Evolutionary conservation across 2,329 filamentous ascomycete species (phyloP).

Genomic region (Salinomyces thailandicus): DNA sequence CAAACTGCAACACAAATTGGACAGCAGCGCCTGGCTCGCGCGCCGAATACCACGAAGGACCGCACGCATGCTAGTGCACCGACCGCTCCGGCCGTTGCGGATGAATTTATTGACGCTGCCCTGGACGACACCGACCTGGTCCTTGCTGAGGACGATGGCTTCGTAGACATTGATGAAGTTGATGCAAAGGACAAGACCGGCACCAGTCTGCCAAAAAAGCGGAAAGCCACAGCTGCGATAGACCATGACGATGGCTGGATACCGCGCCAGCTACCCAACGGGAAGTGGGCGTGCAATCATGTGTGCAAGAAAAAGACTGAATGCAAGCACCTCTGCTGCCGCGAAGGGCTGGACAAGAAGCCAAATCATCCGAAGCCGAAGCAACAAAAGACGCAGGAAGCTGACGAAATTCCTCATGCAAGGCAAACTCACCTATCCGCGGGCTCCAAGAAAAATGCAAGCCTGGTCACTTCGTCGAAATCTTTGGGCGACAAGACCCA

Average conservation of each 20-base stretch:
- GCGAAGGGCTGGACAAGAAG: conserved; percentile 58
- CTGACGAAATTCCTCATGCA: conserved; percentile 10
- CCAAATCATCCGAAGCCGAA: conserved; percentile 37
- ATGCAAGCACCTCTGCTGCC: conserved; percentile 66
- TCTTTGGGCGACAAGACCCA: neutral
- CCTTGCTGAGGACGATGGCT: conserved; percentile 33
- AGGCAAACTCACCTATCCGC: conserved; percentile 23
- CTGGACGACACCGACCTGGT: conserved; percentile 46
- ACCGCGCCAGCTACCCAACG: conserved; percentile 51
- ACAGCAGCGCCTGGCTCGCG: conserved; percentile 8
- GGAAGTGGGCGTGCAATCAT: conserved; percentile 66
- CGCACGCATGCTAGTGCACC: conserved; percentile 8
- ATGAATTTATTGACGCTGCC: conserved; percentile 45
- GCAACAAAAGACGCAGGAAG: conserved; percentile 17
- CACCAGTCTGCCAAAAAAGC: neutral
- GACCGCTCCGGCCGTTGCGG: conserved; percentile 15
- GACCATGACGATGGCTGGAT: conserved; percentile 15
- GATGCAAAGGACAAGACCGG: conserved; percentile 8
- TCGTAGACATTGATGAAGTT: conserved; percentile 44
- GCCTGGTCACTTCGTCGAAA: neutral
- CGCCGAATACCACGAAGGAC: conserved; percentile 18
- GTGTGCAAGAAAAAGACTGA: conserved; percentile 50
- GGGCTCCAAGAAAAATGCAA: conserved; percentile 11
- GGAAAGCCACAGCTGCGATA: neutral
- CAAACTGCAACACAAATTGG: conserved; percentile 12